Percentiles rank a stretch among this genome's conserved stretches.
Conservation (phyloP, 2,329 filamentous ascomycete genomes). For the Fusarium cicatricum region DNA sequence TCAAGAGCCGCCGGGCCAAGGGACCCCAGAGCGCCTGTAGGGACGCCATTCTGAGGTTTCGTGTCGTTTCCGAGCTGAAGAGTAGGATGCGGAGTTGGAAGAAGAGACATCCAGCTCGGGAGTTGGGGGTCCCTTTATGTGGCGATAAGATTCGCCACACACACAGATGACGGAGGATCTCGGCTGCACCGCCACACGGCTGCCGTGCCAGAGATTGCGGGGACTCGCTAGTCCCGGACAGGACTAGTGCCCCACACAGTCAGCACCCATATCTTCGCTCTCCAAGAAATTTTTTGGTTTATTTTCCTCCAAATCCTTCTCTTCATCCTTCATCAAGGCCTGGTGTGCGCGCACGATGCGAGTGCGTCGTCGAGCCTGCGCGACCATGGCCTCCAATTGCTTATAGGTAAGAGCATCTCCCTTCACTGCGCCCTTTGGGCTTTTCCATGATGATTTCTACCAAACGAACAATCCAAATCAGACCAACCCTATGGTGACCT, state of each 20-base stretch:
- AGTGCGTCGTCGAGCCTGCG: conserved; percentile 31
- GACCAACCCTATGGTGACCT: conserved; percentile 65
- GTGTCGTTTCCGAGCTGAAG: conserved; percentile 32
- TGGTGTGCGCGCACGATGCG: conserved; percentile 32
- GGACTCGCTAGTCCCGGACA: conserved; percentile 19
- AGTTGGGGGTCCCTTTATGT: conserved; percentile 38
- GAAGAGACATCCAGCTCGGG: conserved; percentile 14
- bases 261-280: conserved; percentile 37
- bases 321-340: conserved; percentile 33
- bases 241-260: conserved; percentile 41
- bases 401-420: conserved; percentile 36
- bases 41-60: conserved; percentile 59
- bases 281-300: conserved; percentile 39
- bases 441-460: conserved; percentile 48
- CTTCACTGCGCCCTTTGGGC: conserved; percentile 2
- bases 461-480: conserved; percentile 69
- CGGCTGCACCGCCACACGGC: conserved; percentile 49
- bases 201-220: conserved; percentile 37
- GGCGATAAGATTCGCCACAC: conserved; percentile 42
- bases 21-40: conserved; percentile 66
- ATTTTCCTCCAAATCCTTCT: conserved; percentile 28
- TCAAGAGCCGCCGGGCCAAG: conserved; percentile 62
- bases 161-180: conserved; percentile 34
- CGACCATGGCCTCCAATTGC: conserved; percentile 18
- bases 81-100: conserved; percentile 31